Conservation (phyloP, 2,329 filamentous ascomycete species). For the Fusarium marasasianum region DNA sequence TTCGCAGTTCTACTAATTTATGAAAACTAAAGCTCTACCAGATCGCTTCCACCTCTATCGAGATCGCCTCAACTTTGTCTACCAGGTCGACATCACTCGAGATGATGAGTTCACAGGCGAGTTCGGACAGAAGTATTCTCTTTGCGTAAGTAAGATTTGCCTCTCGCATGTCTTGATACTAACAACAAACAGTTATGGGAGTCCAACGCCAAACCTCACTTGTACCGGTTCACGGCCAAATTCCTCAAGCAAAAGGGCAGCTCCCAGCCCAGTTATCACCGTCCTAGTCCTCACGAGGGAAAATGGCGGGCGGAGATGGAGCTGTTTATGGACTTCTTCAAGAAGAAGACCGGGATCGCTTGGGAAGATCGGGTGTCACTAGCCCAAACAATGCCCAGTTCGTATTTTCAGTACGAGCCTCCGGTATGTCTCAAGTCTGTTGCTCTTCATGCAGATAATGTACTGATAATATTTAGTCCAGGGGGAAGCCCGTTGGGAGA, state of each 20-base stretch:
- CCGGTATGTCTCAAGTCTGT: constrained; percentile 51
- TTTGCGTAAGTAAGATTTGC: constrained; percentile 61
- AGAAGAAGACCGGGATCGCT: constrained; percentile 62
- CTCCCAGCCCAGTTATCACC: constrained; percentile 48
- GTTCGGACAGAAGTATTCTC: constrained; percentile 65
- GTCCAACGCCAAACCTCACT: constrained; percentile 65
- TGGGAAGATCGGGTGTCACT: constrained; percentile 66
- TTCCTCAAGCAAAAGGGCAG: constrained; percentile 55
- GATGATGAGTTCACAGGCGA: constrained; percentile 55
- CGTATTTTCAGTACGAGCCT: constrained; percentile 56
- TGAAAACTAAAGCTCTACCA: constrained; percentile 41
- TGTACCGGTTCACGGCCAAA: constrained; percentile 69
- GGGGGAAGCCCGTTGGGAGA: constrained; percentile 52
- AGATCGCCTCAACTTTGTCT: constrained; percentile 70
- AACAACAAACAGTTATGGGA: constrained; percentile 69
- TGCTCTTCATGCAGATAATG: neutral
- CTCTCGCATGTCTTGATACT: neutral
- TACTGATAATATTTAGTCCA: constrained; percentile 39
- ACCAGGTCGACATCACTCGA: constrained; percentile 70
- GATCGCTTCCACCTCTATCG: constrained; percentile 71
- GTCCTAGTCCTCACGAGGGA: constrained; percentile 51
- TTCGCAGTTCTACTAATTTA: neutral
- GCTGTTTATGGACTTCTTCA: constrained; percentile 67
- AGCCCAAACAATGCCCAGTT: constrained; percentile 44
- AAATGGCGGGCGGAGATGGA: constrained; percentile 56